Conservation (phyloP, 352 stramenopile species). For the Pythium sukuiense region DNA sequence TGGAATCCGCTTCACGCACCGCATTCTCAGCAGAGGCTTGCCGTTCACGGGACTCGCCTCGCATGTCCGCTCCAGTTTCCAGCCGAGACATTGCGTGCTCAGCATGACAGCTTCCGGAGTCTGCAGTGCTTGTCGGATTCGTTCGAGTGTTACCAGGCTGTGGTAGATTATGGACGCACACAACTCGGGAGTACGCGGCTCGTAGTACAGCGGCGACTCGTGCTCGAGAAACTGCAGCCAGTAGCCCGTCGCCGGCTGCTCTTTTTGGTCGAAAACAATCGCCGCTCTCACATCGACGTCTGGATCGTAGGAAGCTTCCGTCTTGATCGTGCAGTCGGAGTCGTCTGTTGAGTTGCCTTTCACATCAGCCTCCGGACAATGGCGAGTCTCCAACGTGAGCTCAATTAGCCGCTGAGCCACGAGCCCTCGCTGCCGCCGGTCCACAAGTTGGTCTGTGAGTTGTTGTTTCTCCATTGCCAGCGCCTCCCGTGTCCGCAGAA, state of each 20-base stretch:
- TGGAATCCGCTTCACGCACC: slow-evolving; percentile 13
- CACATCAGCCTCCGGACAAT: background rate
- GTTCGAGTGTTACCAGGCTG: background rate
- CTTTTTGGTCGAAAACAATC: no score
- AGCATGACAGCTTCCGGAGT: background rate
- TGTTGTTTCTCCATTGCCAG: background rate
- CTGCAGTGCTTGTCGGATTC: background rate
- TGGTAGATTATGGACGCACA: background rate
- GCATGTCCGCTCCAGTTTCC: slow-evolving; percentile 8
- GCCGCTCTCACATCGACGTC: no score
- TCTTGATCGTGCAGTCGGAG: background rate
- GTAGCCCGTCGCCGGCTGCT: background rate
- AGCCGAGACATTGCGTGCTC: background rate
- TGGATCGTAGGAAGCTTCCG: no score
- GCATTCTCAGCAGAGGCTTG: slow-evolving; percentile 5
- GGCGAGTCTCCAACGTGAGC: background rate
- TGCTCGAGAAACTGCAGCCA: slow-evolving; percentile 10
- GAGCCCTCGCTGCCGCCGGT: background rate
- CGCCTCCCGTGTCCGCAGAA: slow-evolving; percentile 1
- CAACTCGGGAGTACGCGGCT: background rate
- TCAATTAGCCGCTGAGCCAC: background rate
- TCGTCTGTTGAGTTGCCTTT: background rate
- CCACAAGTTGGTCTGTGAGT: background rate
- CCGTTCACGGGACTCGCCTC: background rate
- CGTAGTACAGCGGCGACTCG: slow-evolving; percentile 12